A percentile compares a stretch with the other conserved stretches of the same genome.
These are phyloP conservation scores for Paramecium bursaria DNA, from an alignment of 73 alveolate species.

Conservation along the genomic window DNA sequence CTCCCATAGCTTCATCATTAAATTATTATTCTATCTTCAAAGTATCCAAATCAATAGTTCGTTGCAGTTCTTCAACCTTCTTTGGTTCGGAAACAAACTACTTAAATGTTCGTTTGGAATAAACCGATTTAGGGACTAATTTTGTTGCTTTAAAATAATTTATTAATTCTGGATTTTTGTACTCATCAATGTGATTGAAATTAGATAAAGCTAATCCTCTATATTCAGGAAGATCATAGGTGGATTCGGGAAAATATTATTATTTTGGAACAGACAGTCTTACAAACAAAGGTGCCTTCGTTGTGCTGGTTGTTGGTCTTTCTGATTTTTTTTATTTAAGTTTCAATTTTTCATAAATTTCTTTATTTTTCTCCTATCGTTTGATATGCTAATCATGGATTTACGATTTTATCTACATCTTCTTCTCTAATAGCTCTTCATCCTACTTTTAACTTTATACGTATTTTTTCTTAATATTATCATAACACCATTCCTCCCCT, in stretches of 20 bases:
- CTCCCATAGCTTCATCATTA: conserved; percentile 30
- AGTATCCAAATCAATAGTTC: conserved; percentile 3
- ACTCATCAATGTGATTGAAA: conserved; percentile 1
- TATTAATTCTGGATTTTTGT: conserved; percentile 3
- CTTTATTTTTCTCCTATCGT: conserved; percentile 2
- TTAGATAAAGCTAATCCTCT: conserved; percentile 14
- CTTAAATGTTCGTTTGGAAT: not conserved
- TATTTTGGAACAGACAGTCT: conserved; percentile 15
- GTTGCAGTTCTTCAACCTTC: not conserved
- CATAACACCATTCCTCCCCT: not conserved
- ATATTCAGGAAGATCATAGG: conserved; percentile 51
- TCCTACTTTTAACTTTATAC: not conserved
- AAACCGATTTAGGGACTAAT: conserved; percentile 4
- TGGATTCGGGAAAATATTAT: not conserved
- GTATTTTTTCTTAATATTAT: not conserved
- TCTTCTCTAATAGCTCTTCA: not conserved
- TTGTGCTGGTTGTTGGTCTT: not conserved
- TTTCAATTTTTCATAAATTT: conserved; percentile 13
- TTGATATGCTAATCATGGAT: not conserved
- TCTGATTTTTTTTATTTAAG: not conserved
- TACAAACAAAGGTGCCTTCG: conserved; percentile 21
- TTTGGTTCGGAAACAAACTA: not conserved
- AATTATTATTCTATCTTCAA: conserved; percentile 12
- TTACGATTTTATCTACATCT: not conserved
- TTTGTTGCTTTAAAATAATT: conserved; percentile 9